A percentile compares a stretch with the other conserved stretches of the same genome.
Evolutionary conservation across 2,329 filamentous ascomycete genomes (phyloP).

Genomic region (Teratosphaeria pseudoeucalypti): DNA sequence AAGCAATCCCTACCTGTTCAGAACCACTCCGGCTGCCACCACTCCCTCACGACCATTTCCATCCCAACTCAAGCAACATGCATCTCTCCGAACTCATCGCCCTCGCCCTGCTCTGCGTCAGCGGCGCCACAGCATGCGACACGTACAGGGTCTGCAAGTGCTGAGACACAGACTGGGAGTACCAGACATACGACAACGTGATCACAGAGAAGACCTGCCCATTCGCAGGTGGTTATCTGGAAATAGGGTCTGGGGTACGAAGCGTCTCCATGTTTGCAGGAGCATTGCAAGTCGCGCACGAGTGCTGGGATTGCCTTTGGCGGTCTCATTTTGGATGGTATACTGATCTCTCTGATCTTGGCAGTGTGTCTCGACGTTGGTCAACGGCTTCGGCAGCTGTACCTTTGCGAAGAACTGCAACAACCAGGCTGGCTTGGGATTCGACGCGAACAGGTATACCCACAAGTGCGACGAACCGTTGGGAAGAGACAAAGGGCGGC

Average conservation of each 20-base stretch:
- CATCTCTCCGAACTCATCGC: neutral
- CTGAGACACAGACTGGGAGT: neutral
- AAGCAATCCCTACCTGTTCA: neutral
- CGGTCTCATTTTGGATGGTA: neutral
- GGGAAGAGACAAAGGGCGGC: neutral
- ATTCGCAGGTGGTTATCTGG: neutral
- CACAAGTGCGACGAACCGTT: neutral
- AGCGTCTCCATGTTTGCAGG: neutral
- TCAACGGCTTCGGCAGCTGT: neutral
- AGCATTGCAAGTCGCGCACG: too few relatives aligned
- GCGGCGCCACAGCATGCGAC: neutral
- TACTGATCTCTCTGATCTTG: neutral
- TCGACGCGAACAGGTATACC: neutral
- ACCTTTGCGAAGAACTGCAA: neutral
- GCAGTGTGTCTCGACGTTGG: neutral
- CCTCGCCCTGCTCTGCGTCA: neutral
- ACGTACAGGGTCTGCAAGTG: neutral
- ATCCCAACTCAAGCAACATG: neutral
- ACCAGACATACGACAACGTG: neutral
- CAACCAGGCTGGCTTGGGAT: neutral
- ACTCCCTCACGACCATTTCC: neutral
- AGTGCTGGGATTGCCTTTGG: too few relatives aligned
- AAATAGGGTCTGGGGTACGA: neutral
- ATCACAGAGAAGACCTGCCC: neutral
- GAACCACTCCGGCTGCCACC: too few relatives aligned